Base-by-base conservation (phyloP, 345 rosid genomes). In the Populus simonii region DNA sequence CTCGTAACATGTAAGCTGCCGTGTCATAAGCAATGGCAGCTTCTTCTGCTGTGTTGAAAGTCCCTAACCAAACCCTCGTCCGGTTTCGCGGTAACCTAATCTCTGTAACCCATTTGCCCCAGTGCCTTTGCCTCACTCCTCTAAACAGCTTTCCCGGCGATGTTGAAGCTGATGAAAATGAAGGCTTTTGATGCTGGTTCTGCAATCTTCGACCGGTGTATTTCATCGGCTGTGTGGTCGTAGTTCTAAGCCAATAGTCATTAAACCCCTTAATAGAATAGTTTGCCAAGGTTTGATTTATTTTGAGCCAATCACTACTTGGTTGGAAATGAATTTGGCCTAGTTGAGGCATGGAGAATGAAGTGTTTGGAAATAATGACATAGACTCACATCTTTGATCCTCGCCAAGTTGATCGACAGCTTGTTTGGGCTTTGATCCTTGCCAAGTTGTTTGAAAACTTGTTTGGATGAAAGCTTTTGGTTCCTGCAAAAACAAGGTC, bases 51-150 rank as follows among this genome's bases (percentile, higher is more conserved):
- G 97, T 92, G 65, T 93, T 93, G 45, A 92, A 96, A 29, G 99
- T 96, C 29, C 99, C 99, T 0, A 96, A 77, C 99, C 98, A 96
- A 70, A 96, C 98, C 80, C 99, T 89, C n/a, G 94, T 91, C 81
- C 99, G 78, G 84, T 96, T 93, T 80, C 92, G 88, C 29, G 99
- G 99, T 25, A 96, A 87, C 80, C 98, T 86, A 66, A 96, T 96
- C 84, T 96, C 99, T 1, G 99, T 97, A 1, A 96, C 99, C 99
- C 99, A 96, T 87, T 93, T 96, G 0, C 99, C 97, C 99, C 99
- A 93, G 73, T 92, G 99, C 86, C 98, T 90, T 80, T 90, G 97
- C 78, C 99, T 89, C 70, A 93, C 99, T 47, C 99, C 99, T 85
- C 99, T 81, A 76, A 85, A 96, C 77, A 93, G 74, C 88, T 96